These are phyloP conservation scores for Suillus subluteus DNA, from an alignment of 768 basidiomycete genomes.

Conservation along the genomic window DNA sequence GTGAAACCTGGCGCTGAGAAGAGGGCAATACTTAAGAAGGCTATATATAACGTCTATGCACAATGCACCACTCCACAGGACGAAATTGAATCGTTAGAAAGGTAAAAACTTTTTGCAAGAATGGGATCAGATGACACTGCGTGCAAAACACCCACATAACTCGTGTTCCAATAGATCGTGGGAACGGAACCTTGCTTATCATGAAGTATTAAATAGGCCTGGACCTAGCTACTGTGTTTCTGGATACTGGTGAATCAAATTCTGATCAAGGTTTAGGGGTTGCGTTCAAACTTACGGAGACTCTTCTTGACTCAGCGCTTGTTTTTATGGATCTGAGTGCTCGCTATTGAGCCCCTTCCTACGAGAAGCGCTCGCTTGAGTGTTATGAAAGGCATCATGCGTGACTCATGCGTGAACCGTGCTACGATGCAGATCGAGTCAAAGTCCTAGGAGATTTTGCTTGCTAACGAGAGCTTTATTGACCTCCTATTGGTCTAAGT, in stretches of 20 bases:
- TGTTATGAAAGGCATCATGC: neutral
- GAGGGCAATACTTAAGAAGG: neutral
- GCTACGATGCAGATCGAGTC: neutral
- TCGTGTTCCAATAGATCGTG: neutral
- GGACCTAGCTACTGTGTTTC: no score
- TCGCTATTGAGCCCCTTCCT: neutral
- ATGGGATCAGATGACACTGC: no score
- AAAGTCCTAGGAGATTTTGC: neutral
- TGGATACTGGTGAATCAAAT: neutral
- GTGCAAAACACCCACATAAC: neutral
- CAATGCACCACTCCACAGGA: neutral
- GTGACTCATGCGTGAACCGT: neutral
- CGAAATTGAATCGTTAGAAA: neutral
- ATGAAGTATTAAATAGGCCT: neutral
- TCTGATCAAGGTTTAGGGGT: neutral
- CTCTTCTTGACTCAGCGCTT: neutral
- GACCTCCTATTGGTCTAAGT: neutral
- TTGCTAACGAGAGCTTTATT: neutral
- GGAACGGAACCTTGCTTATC: neutral
- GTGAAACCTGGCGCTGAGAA: neutral
- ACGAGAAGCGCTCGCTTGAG: neutral
- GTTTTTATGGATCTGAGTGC: neutral
- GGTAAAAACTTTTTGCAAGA: no score
- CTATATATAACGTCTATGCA: neutral
- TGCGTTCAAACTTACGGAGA: neutral